Conservation (phyloP, 2,329 filamentous ascomycete species). For the Aspergillus quadrilineatus region DNA sequence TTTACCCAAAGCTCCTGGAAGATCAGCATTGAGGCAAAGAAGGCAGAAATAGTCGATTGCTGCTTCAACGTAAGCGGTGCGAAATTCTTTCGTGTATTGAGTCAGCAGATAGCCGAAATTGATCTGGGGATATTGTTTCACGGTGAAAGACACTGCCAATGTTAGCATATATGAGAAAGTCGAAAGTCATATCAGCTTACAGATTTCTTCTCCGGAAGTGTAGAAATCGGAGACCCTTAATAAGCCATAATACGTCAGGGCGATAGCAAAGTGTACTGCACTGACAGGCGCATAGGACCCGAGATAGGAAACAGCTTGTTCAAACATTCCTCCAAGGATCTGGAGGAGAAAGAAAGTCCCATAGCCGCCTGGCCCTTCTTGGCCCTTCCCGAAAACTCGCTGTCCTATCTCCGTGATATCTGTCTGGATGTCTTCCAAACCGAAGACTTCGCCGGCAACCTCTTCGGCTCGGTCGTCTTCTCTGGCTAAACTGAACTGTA, state of each 20-base stretch:
- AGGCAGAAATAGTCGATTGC: conserved; percentile 91
- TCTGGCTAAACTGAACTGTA: conserved; percentile 63
- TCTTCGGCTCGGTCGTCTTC: conserved; percentile 63
- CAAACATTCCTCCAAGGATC: conserved; percentile 86
- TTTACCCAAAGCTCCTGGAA: conserved; percentile 69
- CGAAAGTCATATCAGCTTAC: conserved; percentile 38
- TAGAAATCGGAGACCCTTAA: conserved; percentile 81
- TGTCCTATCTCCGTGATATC: conserved; percentile 86
- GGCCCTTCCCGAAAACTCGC: conserved; percentile 82
- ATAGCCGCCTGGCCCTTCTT: conserved; percentile 75
- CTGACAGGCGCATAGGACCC: conserved; percentile 91
- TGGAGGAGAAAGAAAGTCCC: conserved; percentile 94
- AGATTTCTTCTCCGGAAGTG: conserved; percentile 67
- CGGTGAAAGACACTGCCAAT: conserved; percentile 53
- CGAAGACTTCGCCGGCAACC: conserved; percentile 61
- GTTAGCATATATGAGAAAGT: conserved; percentile 19
- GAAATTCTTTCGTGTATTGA: conserved; percentile 94
- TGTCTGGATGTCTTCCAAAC: conserved; percentile 67
- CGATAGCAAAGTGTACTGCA: conserved; percentile 91
- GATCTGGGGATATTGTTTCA: conserved; percentile 67
- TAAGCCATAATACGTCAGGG: conserved; percentile 83
- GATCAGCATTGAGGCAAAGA: conserved; percentile 87
- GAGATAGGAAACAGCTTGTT: conserved; percentile 86
- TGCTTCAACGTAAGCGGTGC: conserved; percentile 80
- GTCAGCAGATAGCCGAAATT: conserved; percentile 93